Conservation (phyloP, 805 yeast species). For the Sporopachydermia quercuum region DNA sequence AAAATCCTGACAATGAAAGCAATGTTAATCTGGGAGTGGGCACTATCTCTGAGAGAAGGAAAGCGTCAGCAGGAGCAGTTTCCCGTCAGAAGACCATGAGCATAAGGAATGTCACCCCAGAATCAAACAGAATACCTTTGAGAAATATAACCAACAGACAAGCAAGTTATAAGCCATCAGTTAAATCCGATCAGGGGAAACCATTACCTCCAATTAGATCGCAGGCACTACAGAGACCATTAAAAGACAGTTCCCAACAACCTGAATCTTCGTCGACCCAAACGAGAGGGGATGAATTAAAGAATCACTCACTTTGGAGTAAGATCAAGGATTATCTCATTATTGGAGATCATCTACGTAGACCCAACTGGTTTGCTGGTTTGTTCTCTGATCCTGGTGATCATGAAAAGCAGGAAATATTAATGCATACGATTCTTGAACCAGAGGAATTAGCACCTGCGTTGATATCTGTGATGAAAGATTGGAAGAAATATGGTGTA, state of each 20-base stretch:
- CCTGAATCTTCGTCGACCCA: not conserved
- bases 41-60: not conserved
- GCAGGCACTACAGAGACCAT: not conserved
- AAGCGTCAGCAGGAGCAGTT: not conserved
- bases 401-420: no score
- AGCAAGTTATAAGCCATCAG: no score
- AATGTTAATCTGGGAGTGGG: not conserved
- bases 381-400: not conserved
- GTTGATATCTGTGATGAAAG: conserved; percentile 7
- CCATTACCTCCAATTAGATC: not conserved
- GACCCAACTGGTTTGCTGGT: not conserved
- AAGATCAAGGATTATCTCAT: no score
- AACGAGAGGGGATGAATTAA: not conserved
- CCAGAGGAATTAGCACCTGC: not conserved
- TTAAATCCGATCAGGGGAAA: not conserved
- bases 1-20: no score
- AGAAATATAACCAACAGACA: no score
- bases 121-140: no score
- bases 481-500: conserved; percentile 23
- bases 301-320: not conserved
- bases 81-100: not conserved
- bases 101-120: no score
- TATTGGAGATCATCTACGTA: not conserved
- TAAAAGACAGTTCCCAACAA: not conserved
- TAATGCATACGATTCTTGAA: not conserved